Evolutionary conservation across 2,329 filamentous ascomycete genomes (phyloP), one percentile per base, ranked within the genome.

Genomic region (Fusarium acutatum): DNA sequence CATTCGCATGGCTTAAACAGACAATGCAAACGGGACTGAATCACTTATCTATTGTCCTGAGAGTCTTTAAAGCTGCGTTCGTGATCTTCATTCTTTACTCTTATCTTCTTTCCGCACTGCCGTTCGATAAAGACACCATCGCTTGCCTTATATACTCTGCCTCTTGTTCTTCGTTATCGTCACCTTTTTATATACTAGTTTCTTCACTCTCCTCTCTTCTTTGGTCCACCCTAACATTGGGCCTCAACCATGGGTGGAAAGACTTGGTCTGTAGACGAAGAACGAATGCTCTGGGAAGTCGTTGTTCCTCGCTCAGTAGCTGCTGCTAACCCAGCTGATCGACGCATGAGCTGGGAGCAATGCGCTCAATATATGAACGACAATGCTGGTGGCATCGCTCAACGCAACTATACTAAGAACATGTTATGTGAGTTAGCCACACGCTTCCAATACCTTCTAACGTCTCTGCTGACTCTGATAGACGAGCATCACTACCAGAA

Each of bases 401-500:
- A 82, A 24, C 82, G 85, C 12, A 64, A 67, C 7, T 87, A 87
- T 65, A 85, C 80, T 2, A 73, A 73, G 4, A 77, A 81, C 6
- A 82, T 84, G 80, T 79, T 86, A 76, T 80, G 84, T 79, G 56
- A 56, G 71, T 59, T 17, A 12, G 26, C 22, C 13, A 38, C 5
- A 6, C 18, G 40, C 26, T 46, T 7, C 14, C 10, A 6, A 18
- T 44, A n/a, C 13, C 26, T 32, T 9, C 38, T 5, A 8, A 22
- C 0, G 18, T 12, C 17, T 34, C 49, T 60, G 30, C 67, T 78
- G 43, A 77, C 71, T 53, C 6, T n/a, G 12, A 20, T 60, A 86
- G 84, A 84, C 46, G 85, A 86, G 73, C 84, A 86, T 53, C 85
- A 82, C 62, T 86, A 84, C 64, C 83, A 85, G 67, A 86, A 85